A percentile compares a stretch with the other conserved stretches of the same genome.
Evolutionary conservation across 352 stramenopile genomes (phyloP).

Genomic region (Pythium insidiosum): DNA sequence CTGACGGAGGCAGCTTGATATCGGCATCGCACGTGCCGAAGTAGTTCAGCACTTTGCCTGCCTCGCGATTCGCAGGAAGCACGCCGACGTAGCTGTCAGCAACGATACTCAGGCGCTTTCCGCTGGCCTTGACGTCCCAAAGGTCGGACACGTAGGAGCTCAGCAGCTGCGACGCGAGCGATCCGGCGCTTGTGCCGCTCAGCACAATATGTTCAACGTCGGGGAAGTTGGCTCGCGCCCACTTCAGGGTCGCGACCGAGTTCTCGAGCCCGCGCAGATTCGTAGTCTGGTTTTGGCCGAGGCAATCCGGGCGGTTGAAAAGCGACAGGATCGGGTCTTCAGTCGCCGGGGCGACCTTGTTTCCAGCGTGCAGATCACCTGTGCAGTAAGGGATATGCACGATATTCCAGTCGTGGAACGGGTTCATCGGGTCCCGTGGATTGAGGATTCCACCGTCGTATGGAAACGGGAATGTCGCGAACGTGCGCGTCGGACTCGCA

Average conservation of each 20-base stretch:
- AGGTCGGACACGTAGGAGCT: constrained; percentile 34
- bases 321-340: constrained; percentile 20
- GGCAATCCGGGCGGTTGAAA: constrained; percentile 28
- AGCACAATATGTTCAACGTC: constrained; percentile 11
- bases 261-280: constrained; percentile 14
- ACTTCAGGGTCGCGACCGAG: constrained; percentile 7
- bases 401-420: constrained; percentile 67
- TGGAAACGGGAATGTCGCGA: constrained; percentile 25
- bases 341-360: constrained; percentile 15
- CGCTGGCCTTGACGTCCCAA: constrained; percentile 33
- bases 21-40: constrained; percentile 34
- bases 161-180: constrained; percentile 37
- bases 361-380: constrained; percentile 53
- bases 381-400: constrained; percentile 64
- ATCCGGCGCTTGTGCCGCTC: constrained; percentile 18
- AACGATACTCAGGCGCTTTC: constrained; percentile 34
- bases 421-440: constrained; percentile 37
- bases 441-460: constrained; percentile 38
- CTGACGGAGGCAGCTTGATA: constrained; percentile 22
- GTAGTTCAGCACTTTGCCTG: constrained; percentile 42
- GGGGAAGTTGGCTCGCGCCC: constrained; percentile 13
- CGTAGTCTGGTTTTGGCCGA: constrained; percentile 32
- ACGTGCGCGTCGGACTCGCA: constrained; percentile 23
- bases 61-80: constrained; percentile 25
- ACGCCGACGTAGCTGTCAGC: constrained; percentile 59